Conservation (phyloP, 2,329 filamentous ascomycete genomes). For the Fusarium xylarioides region DNA sequence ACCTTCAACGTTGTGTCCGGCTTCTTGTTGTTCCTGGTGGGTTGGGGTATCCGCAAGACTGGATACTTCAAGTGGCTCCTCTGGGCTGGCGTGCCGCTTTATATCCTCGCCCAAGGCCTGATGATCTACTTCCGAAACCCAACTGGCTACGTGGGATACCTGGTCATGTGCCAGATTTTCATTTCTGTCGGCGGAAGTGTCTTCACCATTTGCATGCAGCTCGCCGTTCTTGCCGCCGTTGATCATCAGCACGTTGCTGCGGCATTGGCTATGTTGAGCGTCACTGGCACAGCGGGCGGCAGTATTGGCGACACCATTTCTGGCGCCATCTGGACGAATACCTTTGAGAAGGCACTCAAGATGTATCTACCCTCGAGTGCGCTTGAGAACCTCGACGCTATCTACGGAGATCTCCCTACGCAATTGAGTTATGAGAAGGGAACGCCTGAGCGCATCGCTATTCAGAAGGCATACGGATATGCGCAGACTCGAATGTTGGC, state of each 20-base stretch:
- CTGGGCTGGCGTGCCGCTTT: slow-evolving; percentile 57
- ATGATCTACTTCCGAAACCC: slow-evolving; percentile 50
- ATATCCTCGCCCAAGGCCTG: slow-evolving; percentile 59
- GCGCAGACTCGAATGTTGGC: slow-evolving; percentile 30
- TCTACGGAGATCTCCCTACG: not conserved
- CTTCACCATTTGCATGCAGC: slow-evolving; percentile 63
- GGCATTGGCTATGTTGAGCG: slow-evolving; percentile 55
- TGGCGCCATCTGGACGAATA: slow-evolving; percentile 55
- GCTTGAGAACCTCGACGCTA: not conserved
- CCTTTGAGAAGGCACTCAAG: slow-evolving; percentile 37
- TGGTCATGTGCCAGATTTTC: slow-evolving; percentile 63
- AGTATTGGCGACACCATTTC: slow-evolving; percentile 56
- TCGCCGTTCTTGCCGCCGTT: slow-evolving; percentile 65
- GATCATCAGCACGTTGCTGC: slow-evolving; percentile 64
- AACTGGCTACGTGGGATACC: slow-evolving; percentile 55
- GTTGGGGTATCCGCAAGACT: slow-evolving; percentile 55
- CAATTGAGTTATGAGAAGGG: slow-evolving; percentile 10
- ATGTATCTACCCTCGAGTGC: not conserved
- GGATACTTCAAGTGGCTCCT: slow-evolving; percentile 60
- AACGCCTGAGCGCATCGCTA: not conserved
- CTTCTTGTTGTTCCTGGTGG: slow-evolving; percentile 58
- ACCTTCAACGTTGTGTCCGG: slow-evolving; percentile 62
- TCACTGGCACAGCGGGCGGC: slow-evolving; percentile 55
- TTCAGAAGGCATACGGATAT: slow-evolving; percentile 17
- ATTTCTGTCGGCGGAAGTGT: slow-evolving; percentile 63